Percentiles rank a stretch among this genome's conserved stretches.
Evolutionary conservation across 202 grass and related monocot species (phyloP).

Genomic region (Brachypodium distachyon): DNA sequence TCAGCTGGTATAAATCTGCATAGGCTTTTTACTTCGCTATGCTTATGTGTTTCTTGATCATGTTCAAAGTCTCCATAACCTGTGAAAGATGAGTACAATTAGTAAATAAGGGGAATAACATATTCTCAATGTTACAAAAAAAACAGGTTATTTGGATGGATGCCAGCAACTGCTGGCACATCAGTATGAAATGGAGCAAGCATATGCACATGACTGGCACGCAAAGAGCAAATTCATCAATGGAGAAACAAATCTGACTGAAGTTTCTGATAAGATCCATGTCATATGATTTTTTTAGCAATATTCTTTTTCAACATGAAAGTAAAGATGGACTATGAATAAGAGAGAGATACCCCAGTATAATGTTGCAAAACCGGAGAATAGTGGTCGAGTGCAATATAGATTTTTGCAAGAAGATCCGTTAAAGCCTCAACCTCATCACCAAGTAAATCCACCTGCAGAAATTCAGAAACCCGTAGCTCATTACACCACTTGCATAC

Average conservation of each 20-base stretch:
- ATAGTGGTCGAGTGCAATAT: slow-evolving; percentile 84
- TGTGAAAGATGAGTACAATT: slow-evolving; percentile 3
- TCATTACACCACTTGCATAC: not conserved
- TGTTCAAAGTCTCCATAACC: slow-evolving; percentile 59
- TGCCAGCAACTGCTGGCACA: not conserved
- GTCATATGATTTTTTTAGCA: not conserved
- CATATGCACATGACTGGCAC: not conserved
- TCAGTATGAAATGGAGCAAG: not conserved
- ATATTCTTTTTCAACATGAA: not conserved
- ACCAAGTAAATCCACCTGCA: slow-evolving; percentile 89
- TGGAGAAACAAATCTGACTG: not conserved
- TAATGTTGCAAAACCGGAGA: slow-evolving; percentile 87
- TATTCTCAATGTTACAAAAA: not conserved
- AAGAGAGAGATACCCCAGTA: slow-evolving; percentile 50
- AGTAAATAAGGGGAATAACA: not conserved
- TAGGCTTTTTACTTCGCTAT: slow-evolving; percentile 26
- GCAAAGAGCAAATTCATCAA: not conserved
- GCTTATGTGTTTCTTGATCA: slow-evolving; percentile 57
- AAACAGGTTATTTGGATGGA: not conserved
- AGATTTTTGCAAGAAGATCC: slow-evolving; percentile 76
- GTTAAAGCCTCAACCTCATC: slow-evolving; percentile 80
- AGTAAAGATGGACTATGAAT: not conserved
- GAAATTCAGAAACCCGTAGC: not conserved
- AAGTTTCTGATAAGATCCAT: not conserved
- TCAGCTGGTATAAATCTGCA: not conserved